phyloP scores from a whole-genome alignment of 1,284 basidiomycete genomes.

The Abortiporus biennis region DNA sequence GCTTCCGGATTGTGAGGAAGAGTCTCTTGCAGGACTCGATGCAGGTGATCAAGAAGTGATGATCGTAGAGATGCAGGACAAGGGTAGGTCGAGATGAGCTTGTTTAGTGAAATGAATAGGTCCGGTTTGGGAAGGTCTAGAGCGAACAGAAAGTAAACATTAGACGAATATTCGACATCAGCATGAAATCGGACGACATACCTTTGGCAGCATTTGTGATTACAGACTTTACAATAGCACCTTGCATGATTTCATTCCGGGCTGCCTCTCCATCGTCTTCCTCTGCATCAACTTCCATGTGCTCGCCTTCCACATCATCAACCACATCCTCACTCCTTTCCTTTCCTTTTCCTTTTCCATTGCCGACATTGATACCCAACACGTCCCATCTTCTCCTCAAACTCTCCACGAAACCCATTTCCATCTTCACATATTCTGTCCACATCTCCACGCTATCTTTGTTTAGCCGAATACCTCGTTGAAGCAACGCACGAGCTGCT shows the following conservation, averaged over 20 bases:
- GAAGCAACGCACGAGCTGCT: conserved; percentile 80
- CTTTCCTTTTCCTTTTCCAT: conserved; percentile 17
- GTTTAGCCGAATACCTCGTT: conserved; percentile 81
- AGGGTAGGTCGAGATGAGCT: conserved; percentile 49
- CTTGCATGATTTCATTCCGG: conserved; percentile 57
- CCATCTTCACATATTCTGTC: conserved; percentile 88
- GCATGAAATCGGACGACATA: conserved; percentile 23
- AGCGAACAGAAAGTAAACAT: not conserved
- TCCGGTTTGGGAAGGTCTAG: conserved; percentile 53
- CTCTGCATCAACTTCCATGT: conserved; percentile 41
- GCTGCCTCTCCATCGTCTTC: conserved; percentile 42
- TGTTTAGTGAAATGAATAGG: conserved; percentile 52
- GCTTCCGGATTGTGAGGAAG: conserved; percentile 45
- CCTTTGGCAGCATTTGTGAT: conserved; percentile 62
- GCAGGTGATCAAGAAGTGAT: conserved; percentile 49
- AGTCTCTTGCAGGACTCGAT: conserved; percentile 37
- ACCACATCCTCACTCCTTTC: conserved; percentile 27
- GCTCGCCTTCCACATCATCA: conserved; percentile 43
- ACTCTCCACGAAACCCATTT: conserved; percentile 84
- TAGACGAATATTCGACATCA: not conserved
- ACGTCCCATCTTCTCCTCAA: conserved; percentile 79
- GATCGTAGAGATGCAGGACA: conserved; percentile 40
- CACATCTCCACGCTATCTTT: conserved; percentile 69
- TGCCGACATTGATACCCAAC: conserved; percentile 50
- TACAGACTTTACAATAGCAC: conserved; percentile 66